phyloP scores from a whole-genome alignment of 2,329 filamentous ascomycete genomes.

The Trichoderma oligosporum region DNA sequence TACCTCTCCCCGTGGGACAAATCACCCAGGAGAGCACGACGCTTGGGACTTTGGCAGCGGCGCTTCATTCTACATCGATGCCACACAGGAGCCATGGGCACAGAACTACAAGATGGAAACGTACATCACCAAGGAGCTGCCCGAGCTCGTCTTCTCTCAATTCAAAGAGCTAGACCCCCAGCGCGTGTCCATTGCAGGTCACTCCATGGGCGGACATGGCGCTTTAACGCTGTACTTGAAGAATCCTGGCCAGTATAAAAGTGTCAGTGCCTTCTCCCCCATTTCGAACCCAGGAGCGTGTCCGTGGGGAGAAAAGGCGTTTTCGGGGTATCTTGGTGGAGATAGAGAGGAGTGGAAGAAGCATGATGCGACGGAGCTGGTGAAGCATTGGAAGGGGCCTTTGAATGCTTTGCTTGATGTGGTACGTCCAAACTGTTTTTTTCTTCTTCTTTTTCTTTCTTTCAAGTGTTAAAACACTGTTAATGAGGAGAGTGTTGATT shows the following conservation, averaged over 20 bases:
- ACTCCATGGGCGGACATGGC: slow-evolving; percentile 97
- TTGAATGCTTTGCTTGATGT: slow-evolving; percentile 85
- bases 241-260: slow-evolving; percentile 85
- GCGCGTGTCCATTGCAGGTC: slow-evolving; percentile 81
- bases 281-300: slow-evolving; percentile 82
- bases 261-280: slow-evolving; percentile 84
- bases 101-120: slow-evolving; percentile 89
- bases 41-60: slow-evolving; percentile 87
- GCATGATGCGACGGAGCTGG: slow-evolving; percentile 88
- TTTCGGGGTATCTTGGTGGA: slow-evolving; percentile 81
- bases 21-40: slow-evolving; percentile 80
- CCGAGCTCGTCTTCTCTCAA: slow-evolving; percentile 64
- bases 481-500: background rate
- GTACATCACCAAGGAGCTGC: slow-evolving; percentile 89
- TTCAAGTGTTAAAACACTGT: background rate
- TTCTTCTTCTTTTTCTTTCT: too few species aligned
- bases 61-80: slow-evolving; percentile 93
- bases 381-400: slow-evolving; percentile 67
- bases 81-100: slow-evolving; percentile 68
- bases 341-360: slow-evolving; percentile 75
- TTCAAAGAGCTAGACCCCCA: slow-evolving; percentile 67
- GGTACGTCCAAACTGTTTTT: too few species aligned
- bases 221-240: slow-evolving; percentile 89
- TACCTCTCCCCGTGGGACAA: slow-evolving; percentile 82
- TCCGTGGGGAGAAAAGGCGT: slow-evolving; percentile 95